A percentile compares a stretch with the other conserved stretches of the same genome.
Evolutionary conservation across 1,284 basidiomycete genomes (phyloP).

Genomic region (Ustilago sp.): DNA sequence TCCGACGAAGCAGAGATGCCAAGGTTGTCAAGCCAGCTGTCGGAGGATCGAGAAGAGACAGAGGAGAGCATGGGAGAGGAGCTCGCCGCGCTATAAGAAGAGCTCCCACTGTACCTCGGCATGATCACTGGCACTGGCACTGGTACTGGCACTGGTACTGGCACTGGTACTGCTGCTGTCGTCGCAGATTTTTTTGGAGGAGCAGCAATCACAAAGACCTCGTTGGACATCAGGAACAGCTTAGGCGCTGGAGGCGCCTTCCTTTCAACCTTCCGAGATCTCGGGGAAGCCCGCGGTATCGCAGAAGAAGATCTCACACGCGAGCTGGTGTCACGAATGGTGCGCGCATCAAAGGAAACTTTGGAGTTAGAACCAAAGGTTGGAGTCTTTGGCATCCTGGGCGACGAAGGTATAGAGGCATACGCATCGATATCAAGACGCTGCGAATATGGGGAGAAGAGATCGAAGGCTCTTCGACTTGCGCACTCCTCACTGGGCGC

Average conservation of each 20-base stretch:
- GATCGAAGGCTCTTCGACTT: constrained; percentile 21
- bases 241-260: constrained; percentile 24
- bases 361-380: neutral
- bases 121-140: neutral
- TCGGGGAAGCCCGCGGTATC: neutral
- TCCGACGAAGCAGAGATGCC: neutral
- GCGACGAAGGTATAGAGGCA: constrained; percentile 8
- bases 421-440: constrained; percentile 2
- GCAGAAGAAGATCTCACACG: constrained; percentile 3
- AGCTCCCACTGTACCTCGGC: constrained; percentile 16
- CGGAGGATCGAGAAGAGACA: constrained; percentile 4
- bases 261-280: neutral
- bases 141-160: neutral
- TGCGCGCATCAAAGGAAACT: neutral
- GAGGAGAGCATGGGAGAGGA: constrained; percentile 3
- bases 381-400: constrained; percentile 7
- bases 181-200: neutral
- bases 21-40: constrained; percentile 23
- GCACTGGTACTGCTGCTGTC: neutral
- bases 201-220: constrained; percentile 28
- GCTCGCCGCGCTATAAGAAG: neutral
- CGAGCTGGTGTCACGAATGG: neutral
- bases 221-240: constrained; percentile 21
- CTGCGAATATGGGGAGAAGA: constrained; percentile 12
- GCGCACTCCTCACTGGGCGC: constrained; percentile 7